Percentiles rank a stretch among this genome's conserved stretches.
phyloP scores from a whole-genome alignment of 352 stramenopile species.

The Phytophthora podocarpi region DNA sequence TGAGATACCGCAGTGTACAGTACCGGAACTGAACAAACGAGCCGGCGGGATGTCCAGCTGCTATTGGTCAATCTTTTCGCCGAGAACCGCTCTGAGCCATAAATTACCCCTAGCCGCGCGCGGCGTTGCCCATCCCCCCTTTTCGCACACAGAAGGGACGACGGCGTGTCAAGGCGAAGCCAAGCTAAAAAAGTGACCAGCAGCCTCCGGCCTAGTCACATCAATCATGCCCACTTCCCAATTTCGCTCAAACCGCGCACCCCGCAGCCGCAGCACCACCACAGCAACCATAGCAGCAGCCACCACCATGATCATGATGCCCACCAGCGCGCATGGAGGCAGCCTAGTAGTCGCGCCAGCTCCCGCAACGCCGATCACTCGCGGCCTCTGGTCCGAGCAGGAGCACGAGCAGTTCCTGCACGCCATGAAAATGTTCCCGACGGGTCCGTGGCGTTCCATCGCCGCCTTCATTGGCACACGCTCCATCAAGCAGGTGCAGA shows the following conservation, averaged over 20 bases:
- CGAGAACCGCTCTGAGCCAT: constrained; percentile 27
- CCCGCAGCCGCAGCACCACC: constrained; percentile 7
- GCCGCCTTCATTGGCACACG: constrained; percentile 76
- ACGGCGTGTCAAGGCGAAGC: constrained; percentile 32
- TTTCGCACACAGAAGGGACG: constrained; percentile 24
- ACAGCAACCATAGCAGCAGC: constrained; percentile 20
- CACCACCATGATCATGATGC: constrained; percentile 38
- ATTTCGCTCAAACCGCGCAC: constrained; percentile 40
- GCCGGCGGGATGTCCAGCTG: constrained; percentile 29
- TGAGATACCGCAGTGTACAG: constrained; percentile 33
- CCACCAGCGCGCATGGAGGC: constrained; percentile 24
- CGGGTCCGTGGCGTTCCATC: constrained; percentile 76
- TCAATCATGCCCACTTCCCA: constrained; percentile 41
- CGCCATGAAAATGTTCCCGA: constrained; percentile 82
- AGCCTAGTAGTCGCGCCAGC: constrained; percentile 24
- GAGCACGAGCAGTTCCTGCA: constrained; percentile 87
- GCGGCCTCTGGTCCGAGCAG: constrained; percentile 73
- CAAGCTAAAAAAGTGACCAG: constrained; percentile 35
- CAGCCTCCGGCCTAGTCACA: constrained; percentile 30
- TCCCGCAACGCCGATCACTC: constrained; percentile 45
- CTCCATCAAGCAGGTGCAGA: constrained; percentile 86
- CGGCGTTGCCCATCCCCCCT: constrained; percentile 18
- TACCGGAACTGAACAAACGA: constrained; percentile 36
- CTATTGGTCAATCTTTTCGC: constrained; percentile 40
- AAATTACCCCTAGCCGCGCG: constrained; percentile 33